These are phyloP conservation scores for Mycena maculata DNA, from an alignment of 768 basidiomycete genomes.

Conservation along the genomic window DNA sequence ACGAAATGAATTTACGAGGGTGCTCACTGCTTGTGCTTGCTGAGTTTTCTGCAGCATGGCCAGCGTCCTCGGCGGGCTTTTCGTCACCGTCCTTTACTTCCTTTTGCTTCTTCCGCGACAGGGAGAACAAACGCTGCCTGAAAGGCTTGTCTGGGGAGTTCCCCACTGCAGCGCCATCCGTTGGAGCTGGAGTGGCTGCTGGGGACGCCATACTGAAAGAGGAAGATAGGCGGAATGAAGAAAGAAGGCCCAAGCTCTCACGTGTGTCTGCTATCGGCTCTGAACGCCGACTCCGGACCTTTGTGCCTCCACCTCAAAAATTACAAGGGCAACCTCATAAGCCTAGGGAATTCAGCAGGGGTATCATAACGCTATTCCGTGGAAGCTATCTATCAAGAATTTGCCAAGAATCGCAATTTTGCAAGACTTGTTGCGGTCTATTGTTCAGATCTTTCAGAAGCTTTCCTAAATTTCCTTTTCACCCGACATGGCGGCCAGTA, in stretches of 20 bases:
- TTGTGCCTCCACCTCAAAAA: too few relatives aligned
- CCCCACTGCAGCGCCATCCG: conserved; percentile 17
- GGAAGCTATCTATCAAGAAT: too few relatives aligned
- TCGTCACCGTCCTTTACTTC: conserved; percentile 30
- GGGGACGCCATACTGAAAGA: conserved; percentile 5
- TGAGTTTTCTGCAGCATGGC: conserved; percentile 39
- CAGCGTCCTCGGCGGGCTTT: conserved; percentile 28
- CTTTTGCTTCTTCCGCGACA: conserved; percentile 36
- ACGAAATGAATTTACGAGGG: conserved; percentile 7
- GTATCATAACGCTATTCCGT: too few relatives aligned
- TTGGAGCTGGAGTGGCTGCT: conserved; percentile 16
- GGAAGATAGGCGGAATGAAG: conserved; percentile 12
- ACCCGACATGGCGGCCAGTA: conserved; percentile 33
- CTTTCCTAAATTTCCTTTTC: not conserved
- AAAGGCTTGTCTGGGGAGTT: conserved; percentile 21
- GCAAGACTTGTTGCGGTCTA: not conserved
- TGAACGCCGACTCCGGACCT: too few relatives aligned
- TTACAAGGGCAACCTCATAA: too few relatives aligned
- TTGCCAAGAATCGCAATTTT: too few relatives aligned
- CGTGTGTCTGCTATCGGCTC: too few relatives aligned
- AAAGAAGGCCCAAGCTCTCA: not conserved
- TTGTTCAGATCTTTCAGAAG: not conserved
- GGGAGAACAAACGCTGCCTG: conserved; percentile 34
- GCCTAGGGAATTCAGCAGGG: too few relatives aligned
- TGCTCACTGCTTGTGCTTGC: conserved; percentile 43